These are phyloP conservation scores for Dictyostelium firmibasis DNA, from an alignment of 78 protist species.

Conservation along the genomic window DNA sequence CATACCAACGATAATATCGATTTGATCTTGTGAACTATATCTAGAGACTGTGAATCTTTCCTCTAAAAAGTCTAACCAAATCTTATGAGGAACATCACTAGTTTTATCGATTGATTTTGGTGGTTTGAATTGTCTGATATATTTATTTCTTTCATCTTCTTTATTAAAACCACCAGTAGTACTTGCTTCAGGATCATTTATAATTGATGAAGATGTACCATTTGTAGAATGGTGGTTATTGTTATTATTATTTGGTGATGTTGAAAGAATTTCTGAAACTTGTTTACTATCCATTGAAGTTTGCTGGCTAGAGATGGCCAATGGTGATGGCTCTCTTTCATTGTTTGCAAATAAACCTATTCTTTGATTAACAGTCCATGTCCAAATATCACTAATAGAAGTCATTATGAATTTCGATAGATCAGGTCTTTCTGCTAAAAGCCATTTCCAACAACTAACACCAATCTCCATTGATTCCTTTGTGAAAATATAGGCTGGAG, in stretches of 20 bases:
- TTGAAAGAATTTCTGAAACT: neutral
- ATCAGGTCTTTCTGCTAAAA: conserved; percentile 75
- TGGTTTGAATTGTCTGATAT: neutral
- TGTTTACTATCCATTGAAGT: neutral
- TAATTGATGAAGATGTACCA: too few species aligned
- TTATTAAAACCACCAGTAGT: neutral
- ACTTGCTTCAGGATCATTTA: neutral
- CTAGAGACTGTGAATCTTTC: conserved; percentile 73
- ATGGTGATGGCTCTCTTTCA: conserved; percentile 64
- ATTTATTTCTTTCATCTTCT: neutral
- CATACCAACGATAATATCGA: conserved; percentile 58
- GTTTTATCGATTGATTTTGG: conserved; percentile 21
- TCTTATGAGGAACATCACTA: conserved; percentile 77
- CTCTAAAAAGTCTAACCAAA: conserved; percentile 73
- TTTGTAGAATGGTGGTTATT: too few species aligned
- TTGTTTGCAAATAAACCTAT: conserved; percentile 80
- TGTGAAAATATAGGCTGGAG: conserved; percentile 71
- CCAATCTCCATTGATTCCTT: conserved; percentile 61
- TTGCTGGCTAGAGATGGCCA: conserved; percentile 21
- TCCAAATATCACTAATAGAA: conserved; percentile 77
- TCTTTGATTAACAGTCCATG: conserved; percentile 81
- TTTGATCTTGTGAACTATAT: conserved; percentile 27
- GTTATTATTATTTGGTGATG: neutral
- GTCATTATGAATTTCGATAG: conserved; percentile 61
- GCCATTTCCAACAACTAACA: conserved; percentile 84